Evolutionary conservation across 2,329 filamentous ascomycete genomes (phyloP), one percentile per base, ranked within the genome.

Genomic region (Colletotrichum noveboracense): DNA sequence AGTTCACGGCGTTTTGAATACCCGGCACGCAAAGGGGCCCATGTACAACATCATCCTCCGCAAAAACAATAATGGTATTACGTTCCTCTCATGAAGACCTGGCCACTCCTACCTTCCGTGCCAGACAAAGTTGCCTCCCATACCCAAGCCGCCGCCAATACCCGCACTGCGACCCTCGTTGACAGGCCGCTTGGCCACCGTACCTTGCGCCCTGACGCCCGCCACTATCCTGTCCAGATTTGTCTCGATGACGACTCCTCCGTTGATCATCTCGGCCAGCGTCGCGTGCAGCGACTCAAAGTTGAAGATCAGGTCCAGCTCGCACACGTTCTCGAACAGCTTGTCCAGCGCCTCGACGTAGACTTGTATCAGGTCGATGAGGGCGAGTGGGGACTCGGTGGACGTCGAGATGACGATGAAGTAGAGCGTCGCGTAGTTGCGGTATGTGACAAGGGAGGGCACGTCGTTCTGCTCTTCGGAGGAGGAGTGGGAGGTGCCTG

Each of bases 321-420:
- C 97, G 89, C 97, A 99, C 12, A 99, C 97, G 83, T 99, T 98
- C 87, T 98, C 97, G 83, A 99, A 99, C 55, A 99, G 89, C 78
- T 95, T 93, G 84, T 99, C 97, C 43, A 99, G 91, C 1, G 96
- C 93, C 86, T 99, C 97, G 78, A 99, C 97, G 81, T 98, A 99
- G 76, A 99, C 97, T 86, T 99, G 97, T 78, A 99, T 98, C 70
- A 99, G 88, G 85, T 99, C 97, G 77, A 99, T 96, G 28, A 99
- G 90, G 1, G 97, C 97, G 5, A 99, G 93, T 1, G 97, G 97
- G 1, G 95, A 98, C 86, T 99, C 97, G 75, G 97, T 98, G 7
- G 96, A 95, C 6, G 97, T 99, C 43, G 94, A 97, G 82, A 99
- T 99, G 83, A 99, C 89, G 85, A 99, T 99, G 88, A 99, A 99